Evolutionary conservation across 1,284 basidiomycete species (phyloP), one percentile per base, ranked within the genome.

Genomic region (Ustilago hordei): DNA sequence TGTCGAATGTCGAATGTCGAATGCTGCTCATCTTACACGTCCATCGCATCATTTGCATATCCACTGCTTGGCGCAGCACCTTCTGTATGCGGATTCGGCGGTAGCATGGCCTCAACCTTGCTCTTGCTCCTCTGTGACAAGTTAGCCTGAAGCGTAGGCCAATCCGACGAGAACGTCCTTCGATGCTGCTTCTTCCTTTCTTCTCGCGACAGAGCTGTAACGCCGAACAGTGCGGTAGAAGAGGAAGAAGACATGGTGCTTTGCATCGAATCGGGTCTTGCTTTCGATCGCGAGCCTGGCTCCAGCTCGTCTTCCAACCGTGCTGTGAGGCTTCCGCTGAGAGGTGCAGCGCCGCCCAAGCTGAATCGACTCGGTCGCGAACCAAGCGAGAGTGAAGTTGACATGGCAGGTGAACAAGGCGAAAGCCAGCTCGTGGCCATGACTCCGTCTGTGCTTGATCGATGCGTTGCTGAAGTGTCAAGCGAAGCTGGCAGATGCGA

Each of bases 181-280:
- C 77, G 61, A 36, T 79, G 77, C 55, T 79, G 77, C 61, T 79
- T 79, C 55, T 69, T 69, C 8, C 77, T 55, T 43, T 79, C 77
- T 15, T 79, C 74, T 8, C 61, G 52, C 12, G 73, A 73, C 4
- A 72, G 69, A 34, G 67, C 64, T 3, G 63, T 60, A 2, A 72
- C 77, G 34, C 77, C 77, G 52, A 79, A 79, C 36, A 77, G 39
- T 2, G 65, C 64, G 15, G 69, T 67, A 2, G 69, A 69, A 19
- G 74, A 65, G 12, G 60, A 57, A 2, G 50, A 67, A 7, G 70
- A 68, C 61, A 67, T 55, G 39, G 41, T 47, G 54, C 66, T 67
- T 39, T 73, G 69, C 69, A 77, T 69, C 57, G 74, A 77, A 12
- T 66, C 74, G 2, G 74, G 74, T n/a, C 74, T 39, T 1, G 59